phyloP scores from a whole-genome alignment of 192 early-diverging fungal species.

The Backusella liffmaniae region DNA sequence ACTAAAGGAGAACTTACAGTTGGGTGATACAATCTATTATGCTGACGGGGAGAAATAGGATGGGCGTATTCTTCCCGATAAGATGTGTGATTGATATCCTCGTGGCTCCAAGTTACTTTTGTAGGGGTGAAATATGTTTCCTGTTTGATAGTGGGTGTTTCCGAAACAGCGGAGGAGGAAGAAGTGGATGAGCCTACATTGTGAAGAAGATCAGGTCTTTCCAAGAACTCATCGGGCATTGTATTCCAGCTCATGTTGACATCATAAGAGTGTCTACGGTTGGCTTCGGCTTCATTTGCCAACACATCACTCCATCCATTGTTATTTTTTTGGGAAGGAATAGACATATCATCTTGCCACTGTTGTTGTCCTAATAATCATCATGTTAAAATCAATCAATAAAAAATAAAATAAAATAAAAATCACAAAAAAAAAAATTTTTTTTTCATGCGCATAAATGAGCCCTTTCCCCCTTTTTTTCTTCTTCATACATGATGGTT shows the following conservation, averaged over 20 bases:
- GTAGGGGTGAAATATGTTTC: conserved; percentile 4
- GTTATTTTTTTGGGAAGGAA: conserved; percentile 14
- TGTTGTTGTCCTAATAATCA: conserved; percentile 4
- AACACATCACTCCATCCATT: conserved; percentile 21
- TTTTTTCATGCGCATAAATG: conserved; percentile 25
- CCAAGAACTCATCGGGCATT: conserved; percentile 24
- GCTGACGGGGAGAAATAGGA: conserved; percentile 11
- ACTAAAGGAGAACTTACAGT: conserved; percentile 8
- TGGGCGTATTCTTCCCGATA: conserved; percentile 5
- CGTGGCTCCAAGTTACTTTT: conserved; percentile 16
- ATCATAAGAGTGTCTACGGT: conserved; percentile 39
- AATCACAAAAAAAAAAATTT: conserved; percentile 16
- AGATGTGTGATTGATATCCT: neutral
- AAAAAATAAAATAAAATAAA: neutral
- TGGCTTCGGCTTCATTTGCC: conserved; percentile 14
- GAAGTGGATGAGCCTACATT: neutral
- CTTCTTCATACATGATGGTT: neutral
- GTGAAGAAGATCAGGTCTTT: conserved; percentile 15
- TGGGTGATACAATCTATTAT: conserved; percentile 13
- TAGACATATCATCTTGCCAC: conserved; percentile 35
- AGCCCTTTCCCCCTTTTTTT: neutral
- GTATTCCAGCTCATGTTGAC: conserved; percentile 28
- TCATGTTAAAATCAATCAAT: neutral
- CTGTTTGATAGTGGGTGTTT: neutral
- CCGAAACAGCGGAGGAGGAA: neutral